Evolutionary conservation across 2,329 filamentous ascomycete genomes (phyloP).

Genomic region (Rhynchosporium agropyri): DNA sequence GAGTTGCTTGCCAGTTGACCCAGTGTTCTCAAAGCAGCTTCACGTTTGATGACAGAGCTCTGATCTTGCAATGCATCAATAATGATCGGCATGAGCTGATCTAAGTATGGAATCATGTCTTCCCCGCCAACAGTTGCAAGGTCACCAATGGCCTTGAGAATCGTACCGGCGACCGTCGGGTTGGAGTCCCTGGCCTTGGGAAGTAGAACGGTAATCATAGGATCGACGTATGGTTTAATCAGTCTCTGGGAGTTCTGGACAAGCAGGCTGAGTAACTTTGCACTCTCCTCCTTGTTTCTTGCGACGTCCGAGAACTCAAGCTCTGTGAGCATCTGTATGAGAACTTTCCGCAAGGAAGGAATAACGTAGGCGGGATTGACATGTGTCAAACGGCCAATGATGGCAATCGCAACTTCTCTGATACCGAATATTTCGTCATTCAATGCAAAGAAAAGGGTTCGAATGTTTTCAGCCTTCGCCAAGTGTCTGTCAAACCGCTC

Average conservation of each 20-base stretch:
- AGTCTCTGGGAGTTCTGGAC: slow-evolving; percentile 91
- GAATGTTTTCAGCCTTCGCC: slow-evolving; percentile 96
- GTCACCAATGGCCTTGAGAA: slow-evolving; percentile 93
- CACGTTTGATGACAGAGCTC: slow-evolving; percentile 84
- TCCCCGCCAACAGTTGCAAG: slow-evolving; percentile 91
- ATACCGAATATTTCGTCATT: slow-evolving; percentile 95
- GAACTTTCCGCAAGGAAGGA: slow-evolving; percentile 88
- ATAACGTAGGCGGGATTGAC: slow-evolving; percentile 98
- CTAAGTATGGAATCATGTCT: slow-evolving; percentile 90
- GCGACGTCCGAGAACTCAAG: slow-evolving; percentile 95
- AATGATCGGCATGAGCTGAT: slow-evolving; percentile 91
- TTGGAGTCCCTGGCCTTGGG: slow-evolving; percentile 88
- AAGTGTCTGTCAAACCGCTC: slow-evolving; percentile 93
- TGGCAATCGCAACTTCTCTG: slow-evolving; percentile 90
- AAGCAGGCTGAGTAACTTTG: slow-evolving; percentile 86
- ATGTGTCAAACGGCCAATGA: slow-evolving; percentile 88
- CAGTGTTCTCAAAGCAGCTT: slow-evolving; percentile 86
- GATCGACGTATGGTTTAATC: slow-evolving; percentile 95
- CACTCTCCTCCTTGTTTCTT: slow-evolving; percentile 94
- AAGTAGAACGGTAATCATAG: slow-evolving; percentile 91
- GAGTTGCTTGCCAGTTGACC: slow-evolving; percentile 94
- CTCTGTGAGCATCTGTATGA: slow-evolving; percentile 94
- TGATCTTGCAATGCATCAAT: slow-evolving; percentile 93
- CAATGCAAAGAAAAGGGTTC: slow-evolving; percentile 90
- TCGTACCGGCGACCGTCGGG: slow-evolving; percentile 87